phyloP scores from a whole-genome alignment of 345 rosid species.

The Bruguiera parviflora region DNA sequence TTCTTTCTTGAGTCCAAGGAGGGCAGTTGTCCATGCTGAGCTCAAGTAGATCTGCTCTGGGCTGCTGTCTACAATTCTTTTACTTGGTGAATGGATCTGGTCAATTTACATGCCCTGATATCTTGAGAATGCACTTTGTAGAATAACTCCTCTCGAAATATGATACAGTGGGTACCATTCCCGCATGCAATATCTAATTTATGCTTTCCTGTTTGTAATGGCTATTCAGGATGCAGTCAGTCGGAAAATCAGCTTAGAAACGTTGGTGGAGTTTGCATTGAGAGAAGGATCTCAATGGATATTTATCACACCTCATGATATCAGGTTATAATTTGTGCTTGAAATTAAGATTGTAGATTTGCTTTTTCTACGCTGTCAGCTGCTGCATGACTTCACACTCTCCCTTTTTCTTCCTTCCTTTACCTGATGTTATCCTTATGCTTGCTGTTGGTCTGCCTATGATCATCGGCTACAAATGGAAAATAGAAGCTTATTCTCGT shows the following conservation, averaged over 20 bases:
- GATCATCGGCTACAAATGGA: too few species aligned
- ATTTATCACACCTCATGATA: conserved; percentile 97
- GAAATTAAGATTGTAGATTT: neutral
- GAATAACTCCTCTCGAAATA: neutral
- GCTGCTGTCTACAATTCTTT: too few species aligned
- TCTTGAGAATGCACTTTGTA: neutral
- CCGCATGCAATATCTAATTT: neutral
- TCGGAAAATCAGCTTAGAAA: conserved; percentile 89
- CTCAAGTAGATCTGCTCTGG: too few species aligned
- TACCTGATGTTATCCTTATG: too few species aligned
- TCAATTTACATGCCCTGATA: too few species aligned
- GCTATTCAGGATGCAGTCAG: conserved; percentile 84
- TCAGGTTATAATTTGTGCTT: conserved; percentile 48
- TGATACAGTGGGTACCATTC: neutral
- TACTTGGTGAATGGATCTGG: too few species aligned
- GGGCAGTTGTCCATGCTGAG: too few species aligned
- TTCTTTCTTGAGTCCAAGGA: too few species aligned
- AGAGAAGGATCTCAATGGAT: conserved; percentile 88
- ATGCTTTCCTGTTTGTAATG: conserved; percentile 6
- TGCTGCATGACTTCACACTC: neutral
- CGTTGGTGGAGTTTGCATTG: conserved; percentile 81
- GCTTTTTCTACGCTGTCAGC: neutral
- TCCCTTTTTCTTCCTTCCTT: neutral
- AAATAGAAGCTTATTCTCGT: too few species aligned
- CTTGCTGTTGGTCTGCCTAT: too few species aligned